Conservation (phyloP, 1,284 basidiomycete species). For the Heterobasidion irregulare region DNA sequence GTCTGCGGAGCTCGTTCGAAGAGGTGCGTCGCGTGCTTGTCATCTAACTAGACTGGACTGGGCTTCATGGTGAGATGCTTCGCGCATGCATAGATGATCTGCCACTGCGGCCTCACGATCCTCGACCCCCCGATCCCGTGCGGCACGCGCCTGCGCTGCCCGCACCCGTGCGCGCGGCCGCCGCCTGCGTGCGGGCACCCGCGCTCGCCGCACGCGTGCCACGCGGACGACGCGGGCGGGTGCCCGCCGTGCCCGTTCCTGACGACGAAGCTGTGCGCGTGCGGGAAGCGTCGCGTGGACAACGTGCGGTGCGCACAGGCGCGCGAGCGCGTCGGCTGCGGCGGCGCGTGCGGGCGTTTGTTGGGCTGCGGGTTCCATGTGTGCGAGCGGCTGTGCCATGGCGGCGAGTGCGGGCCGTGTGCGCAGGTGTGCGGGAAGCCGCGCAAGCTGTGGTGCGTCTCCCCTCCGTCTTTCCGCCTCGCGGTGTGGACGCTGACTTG, state of each 20-base stretch:
- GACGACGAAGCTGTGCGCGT: slow-evolving; percentile 74
- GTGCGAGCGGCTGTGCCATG: slow-evolving; percentile 76
- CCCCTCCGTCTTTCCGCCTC: background rate
- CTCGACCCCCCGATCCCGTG: too few species aligned
- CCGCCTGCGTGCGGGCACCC: slow-evolving; percentile 76
- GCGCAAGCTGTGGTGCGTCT: slow-evolving; percentile 66
- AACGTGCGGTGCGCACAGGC: slow-evolving; percentile 77
- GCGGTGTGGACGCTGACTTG: background rate
- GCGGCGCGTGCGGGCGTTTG: slow-evolving; percentile 70
- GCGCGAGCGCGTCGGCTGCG: slow-evolving; percentile 79
- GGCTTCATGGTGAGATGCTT: too few species aligned
- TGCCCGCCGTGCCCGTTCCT: slow-evolving; percentile 86
- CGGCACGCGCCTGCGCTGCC: too few species aligned
- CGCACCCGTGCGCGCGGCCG: slow-evolving; percentile 54
- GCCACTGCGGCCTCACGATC: too few species aligned
- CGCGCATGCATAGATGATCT: too few species aligned
- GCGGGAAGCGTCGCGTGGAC: slow-evolving; percentile 72
- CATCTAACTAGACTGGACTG: too few species aligned
- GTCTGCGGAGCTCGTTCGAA: too few species aligned
- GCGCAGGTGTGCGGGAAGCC: slow-evolving; percentile 74
- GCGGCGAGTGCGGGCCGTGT: slow-evolving; percentile 72
- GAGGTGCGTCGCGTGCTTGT: too few species aligned
- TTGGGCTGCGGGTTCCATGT: slow-evolving; percentile 81
- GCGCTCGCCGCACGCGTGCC: slow-evolving; percentile 70
- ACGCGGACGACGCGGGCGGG: slow-evolving; percentile 41